Evolutionary conservation across 441 rosid genomes (phyloP).

Genomic region (Adansonia gregorii): DNA sequence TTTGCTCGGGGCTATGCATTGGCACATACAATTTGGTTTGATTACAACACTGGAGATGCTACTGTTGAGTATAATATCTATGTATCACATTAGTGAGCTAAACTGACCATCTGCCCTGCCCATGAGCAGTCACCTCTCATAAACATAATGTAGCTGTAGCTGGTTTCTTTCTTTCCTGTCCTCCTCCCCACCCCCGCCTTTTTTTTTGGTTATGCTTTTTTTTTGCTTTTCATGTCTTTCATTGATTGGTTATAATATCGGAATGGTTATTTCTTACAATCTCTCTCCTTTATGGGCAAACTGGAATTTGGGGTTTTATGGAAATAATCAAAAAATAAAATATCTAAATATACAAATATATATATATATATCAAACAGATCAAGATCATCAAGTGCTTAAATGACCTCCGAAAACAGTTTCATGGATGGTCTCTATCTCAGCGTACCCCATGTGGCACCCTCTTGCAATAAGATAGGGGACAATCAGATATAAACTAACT

Average conservation of each 20-base stretch:
- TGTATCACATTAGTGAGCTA: constrained; percentile 22
- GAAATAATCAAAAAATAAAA: too few species aligned
- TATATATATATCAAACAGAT: too few species aligned
- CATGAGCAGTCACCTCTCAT: background rate
- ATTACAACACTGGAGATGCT: constrained; percentile 40
- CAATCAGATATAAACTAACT: too few species aligned
- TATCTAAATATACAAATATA: too few species aligned
- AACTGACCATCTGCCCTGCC: background rate
- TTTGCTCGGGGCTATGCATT: constrained; percentile 43
- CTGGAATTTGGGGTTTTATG: too few species aligned
- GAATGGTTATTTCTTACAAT: background rate
- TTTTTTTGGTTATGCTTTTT: background rate
- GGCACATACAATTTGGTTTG: constrained; percentile 37
- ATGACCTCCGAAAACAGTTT: too few species aligned
- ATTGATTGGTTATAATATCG: background rate
- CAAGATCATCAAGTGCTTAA: too few species aligned
- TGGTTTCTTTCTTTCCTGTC: background rate
- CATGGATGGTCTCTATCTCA: too few species aligned
- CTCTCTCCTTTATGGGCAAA: too few species aligned
- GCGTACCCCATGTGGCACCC: too few species aligned
- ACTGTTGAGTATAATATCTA: constrained; percentile 39
- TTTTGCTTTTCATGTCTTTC: background rate
- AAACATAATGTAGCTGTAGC: constrained; percentile 1
- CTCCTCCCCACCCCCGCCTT: too few species aligned
- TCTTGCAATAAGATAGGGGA: too few species aligned